A percentile compares a stretch with the other conserved stretches of the same genome.
Conservation (phyloP, 2,329 filamentous ascomycete species). For the Claviceps fusiformis region DNA sequence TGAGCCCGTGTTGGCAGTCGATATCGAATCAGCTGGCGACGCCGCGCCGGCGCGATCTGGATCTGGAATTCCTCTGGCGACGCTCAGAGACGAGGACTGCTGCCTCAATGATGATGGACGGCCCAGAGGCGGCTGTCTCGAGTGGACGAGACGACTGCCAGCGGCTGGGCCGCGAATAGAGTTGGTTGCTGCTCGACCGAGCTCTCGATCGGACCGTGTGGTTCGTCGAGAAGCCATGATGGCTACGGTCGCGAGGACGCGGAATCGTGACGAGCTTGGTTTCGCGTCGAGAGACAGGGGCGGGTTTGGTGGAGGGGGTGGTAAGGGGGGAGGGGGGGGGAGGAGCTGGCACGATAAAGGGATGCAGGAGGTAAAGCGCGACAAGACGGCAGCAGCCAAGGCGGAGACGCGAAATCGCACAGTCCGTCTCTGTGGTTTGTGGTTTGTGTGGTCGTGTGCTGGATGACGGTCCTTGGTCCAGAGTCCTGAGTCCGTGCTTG, state of each 20-base stretch:
- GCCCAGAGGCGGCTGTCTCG: not conserved
- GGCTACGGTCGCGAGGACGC: not conserved
- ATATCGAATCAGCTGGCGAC: constrained; percentile 54
- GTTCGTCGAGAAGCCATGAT: constrained; percentile 7
- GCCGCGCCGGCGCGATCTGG: constrained; percentile 4
- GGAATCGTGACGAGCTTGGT: not conserved
- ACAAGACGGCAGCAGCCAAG: not conserved
- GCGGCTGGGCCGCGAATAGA: not conserved
- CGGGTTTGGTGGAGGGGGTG: not conserved
- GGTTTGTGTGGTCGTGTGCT: too few relatives aligned
- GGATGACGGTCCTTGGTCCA: too few relatives aligned
- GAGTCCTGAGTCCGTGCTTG: not conserved
- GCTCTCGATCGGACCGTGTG: constrained; percentile 7
- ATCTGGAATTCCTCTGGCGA: not conserved
- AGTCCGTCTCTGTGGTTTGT: not conserved
- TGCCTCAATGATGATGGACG: constrained; percentile 4
- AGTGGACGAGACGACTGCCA: constrained; percentile 2
- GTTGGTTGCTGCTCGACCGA: constrained; percentile 3
- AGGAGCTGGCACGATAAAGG: not conserved
- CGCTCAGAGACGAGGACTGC: not conserved
- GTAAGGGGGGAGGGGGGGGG: too few relatives aligned
- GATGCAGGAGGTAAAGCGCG: not conserved
- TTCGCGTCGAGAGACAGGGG: not conserved
- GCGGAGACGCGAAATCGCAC: not conserved
- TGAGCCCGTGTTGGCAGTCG: constrained; percentile 36